A percentile compares a stretch with the other conserved stretches of the same genome.
These are phyloP conservation scores for Russula vinacea DNA, from an alignment of 768 basidiomycete genomes.

Conservation along the genomic window DNA sequence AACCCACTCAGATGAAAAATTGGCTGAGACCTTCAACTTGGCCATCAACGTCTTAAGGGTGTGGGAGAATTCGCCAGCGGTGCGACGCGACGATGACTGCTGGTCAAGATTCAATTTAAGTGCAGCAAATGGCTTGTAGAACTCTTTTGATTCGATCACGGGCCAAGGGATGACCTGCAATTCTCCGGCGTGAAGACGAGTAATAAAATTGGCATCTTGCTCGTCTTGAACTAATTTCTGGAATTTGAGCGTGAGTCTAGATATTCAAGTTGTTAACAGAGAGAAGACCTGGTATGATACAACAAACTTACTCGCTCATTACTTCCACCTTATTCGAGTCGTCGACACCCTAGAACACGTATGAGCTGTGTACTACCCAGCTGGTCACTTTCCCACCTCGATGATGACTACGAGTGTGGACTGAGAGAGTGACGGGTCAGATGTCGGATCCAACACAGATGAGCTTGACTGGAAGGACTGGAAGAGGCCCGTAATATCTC, in stretches of 20 bases:
- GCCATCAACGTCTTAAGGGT: constrained; percentile 64
- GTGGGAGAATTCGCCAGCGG: constrained; percentile 55
- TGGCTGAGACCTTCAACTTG: constrained; percentile 51
- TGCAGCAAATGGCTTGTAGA: constrained; percentile 51
- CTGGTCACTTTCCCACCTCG: constrained; percentile 41
- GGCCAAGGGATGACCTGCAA: constrained; percentile 64
- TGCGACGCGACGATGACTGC: constrained; percentile 48
- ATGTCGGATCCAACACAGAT: constrained; percentile 54
- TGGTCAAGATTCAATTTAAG: constrained; percentile 49
- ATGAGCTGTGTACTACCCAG: neutral
- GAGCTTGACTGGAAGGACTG: constrained; percentile 60
- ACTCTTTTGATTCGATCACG: constrained; percentile 59
- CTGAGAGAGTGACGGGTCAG: constrained; percentile 58
- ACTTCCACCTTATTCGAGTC: constrained; percentile 61
- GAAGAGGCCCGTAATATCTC: constrained; percentile 59
- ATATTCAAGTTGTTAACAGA: neutral
- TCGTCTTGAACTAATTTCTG: constrained; percentile 61
- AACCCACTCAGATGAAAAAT: neutral
- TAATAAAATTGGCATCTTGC: constrained; percentile 61
- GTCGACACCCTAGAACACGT: constrained; percentile 53
- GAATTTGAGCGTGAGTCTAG: constrained; percentile 56
- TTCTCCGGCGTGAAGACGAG: constrained; percentile 53
- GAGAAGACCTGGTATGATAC: neutral
- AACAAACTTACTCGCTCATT: constrained; percentile 48
- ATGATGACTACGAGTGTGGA: constrained; percentile 63